These are phyloP conservation scores for Monilinia vaccinii-corymbosi DNA, from an alignment of 2,329 filamentous ascomycete species.

Conservation along the genomic window DNA sequence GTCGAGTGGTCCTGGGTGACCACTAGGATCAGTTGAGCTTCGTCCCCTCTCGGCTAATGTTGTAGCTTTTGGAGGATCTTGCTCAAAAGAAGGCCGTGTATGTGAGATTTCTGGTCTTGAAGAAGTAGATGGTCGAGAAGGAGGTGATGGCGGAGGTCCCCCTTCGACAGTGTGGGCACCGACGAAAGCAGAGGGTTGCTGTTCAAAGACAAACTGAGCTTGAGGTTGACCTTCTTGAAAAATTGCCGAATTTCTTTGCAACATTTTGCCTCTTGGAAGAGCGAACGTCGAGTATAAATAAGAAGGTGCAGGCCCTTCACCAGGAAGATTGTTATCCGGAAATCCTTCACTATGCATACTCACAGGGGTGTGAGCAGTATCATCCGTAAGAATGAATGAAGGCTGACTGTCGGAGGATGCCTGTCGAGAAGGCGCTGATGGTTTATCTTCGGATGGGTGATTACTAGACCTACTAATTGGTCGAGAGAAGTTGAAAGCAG, in stretches of 20 bases:
- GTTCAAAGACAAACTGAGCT: constrained; percentile 50
- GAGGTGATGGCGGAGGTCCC: constrained; percentile 51
- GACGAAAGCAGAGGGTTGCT: constrained; percentile 40
- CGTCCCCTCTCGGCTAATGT: constrained; percentile 35
- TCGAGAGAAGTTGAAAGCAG: constrained; percentile 88
- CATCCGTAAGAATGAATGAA: constrained; percentile 52
- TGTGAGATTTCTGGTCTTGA: constrained; percentile 25
- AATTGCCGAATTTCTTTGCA: constrained; percentile 59
- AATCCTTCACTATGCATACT: constrained; percentile 66
- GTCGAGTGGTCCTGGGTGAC: constrained; percentile 28
- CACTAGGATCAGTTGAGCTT: constrained; percentile 36
- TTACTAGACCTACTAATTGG: constrained; percentile 68
- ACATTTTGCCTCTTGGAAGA: constrained; percentile 70
- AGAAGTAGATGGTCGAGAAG: constrained; percentile 50
- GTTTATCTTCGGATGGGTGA: constrained; percentile 33
- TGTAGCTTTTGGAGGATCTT: constrained; percentile 39
- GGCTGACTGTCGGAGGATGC: constrained; percentile 59
- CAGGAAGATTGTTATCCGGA: constrained; percentile 37
- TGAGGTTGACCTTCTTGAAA: constrained; percentile 44
- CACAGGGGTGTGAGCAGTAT: constrained; percentile 58
- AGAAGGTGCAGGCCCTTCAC: constrained; percentile 51
- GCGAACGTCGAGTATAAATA: constrained; percentile 83
- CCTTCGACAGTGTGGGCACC: constrained; percentile 35
- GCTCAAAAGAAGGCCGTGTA: constrained; percentile 39
- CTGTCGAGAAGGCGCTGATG: constrained; percentile 49